Evolutionary conservation across 192 early-diverging fungal species (phyloP).

Genomic region (Bifiguratus adelaidae): DNA sequence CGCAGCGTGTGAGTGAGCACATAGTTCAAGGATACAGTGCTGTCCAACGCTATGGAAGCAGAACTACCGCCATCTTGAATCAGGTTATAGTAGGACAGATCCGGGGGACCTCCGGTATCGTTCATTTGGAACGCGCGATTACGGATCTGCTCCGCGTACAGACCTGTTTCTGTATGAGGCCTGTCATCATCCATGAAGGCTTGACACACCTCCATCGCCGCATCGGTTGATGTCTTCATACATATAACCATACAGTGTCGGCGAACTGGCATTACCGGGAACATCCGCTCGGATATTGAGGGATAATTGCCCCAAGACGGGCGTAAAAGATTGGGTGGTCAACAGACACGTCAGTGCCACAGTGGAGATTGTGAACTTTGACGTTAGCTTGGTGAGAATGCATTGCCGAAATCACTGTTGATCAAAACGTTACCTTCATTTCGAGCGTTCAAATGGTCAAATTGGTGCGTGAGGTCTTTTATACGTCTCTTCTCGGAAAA

Average conservation of each 20-base stretch:
- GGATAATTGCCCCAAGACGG: too few species aligned
- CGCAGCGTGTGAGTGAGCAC: conserved; percentile 3
- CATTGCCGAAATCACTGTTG: too few species aligned
- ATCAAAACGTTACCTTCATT: too few species aligned
- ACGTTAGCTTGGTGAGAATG: too few species aligned
- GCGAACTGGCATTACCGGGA: conserved; percentile 10
- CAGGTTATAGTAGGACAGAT: conserved; percentile 2
- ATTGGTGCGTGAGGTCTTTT: too few species aligned
- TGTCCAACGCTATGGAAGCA: background rate
- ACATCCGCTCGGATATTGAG: conserved; percentile 8
- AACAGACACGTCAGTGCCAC: too few species aligned
- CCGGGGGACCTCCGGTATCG: conserved; percentile 3
- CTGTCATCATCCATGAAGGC: background rate
- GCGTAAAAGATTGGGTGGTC: too few species aligned
- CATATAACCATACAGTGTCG: conserved; percentile 14
- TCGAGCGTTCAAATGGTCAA: too few species aligned
- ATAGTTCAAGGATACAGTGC: background rate
- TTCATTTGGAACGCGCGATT: conserved; percentile 10
- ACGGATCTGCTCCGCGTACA: conserved; percentile 10
- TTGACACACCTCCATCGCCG: conserved; percentile 10
- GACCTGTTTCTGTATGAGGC: background rate
- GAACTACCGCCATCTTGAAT: background rate
- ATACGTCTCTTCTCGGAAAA: too few species aligned
- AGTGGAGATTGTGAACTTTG: too few species aligned
- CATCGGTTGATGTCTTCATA: conserved; percentile 14